Base-by-base conservation (phyloP, 2,329 filamentous ascomycete genomes). In the Fonsecaea pedrosoi region DNA sequence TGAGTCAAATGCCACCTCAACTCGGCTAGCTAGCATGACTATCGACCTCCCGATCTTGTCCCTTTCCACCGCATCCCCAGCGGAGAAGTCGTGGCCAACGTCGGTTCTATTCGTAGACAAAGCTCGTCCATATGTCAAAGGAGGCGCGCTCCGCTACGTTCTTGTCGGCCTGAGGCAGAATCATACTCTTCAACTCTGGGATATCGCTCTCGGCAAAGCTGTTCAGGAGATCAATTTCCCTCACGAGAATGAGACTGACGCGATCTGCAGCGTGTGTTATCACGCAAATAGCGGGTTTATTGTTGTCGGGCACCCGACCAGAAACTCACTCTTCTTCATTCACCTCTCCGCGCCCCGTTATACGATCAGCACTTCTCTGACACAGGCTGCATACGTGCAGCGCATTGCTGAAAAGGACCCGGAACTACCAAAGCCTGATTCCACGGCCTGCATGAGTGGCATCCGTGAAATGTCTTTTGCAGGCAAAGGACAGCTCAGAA, bases 151-250 rank as follows among this genome's bases (percentile, higher is more conserved):
- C 70, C 89, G 95, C 69, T 99, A 99, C 82, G 90, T 99, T 82
- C 90, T 99, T 77, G 92, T 99, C 69, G 95, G 95, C 74, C 92
- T 98, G 87, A 97, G 98, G 83, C 95, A 99, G 79, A 99, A 99
- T 80, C 95, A 99, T 81, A 96, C 94, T 64, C 87, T 99, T 69
- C 96, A 99, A 83, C 87, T 99, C 54, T 99, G 95, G 96, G 95
- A 99, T 82, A 89, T 99, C 75, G 93, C 92, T 50, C 89, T 99
- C 38, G 91, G 91, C 72, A 97, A 97, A 81, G 92, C 94, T 35
- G 95, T 99, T 42, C 94, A 99, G 78, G 95, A 99, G 81, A 90
- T 99, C 78, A 95, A 97, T 77, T 88, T 99, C 64, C 95, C 95
- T 0, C 94, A 99, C 77, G 92, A 92, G 81, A 96, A 95, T 76